Base-by-base conservation (phyloP, 108 stramenopile genomes). In the Phaeodactylum tricornutum region DNA sequence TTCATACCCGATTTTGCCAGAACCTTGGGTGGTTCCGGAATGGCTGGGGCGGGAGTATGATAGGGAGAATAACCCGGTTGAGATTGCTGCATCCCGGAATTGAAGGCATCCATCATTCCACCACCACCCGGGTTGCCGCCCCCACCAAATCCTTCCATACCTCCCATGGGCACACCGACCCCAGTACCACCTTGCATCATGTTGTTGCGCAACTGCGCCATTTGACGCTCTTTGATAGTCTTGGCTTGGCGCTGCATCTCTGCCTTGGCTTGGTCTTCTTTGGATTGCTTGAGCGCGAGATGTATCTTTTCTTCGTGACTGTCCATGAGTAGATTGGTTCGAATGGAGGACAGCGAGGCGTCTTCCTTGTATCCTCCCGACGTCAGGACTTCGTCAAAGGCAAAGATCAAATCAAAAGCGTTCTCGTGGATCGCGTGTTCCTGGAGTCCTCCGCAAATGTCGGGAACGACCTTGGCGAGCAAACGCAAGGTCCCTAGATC, bases 361-460 rank as follows among this genome's bases (percentile, higher is more conserved):
- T 81, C 89, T 64, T 99, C 99, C 65, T 90, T 91, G 74, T 97
- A 94, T 20, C 98, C 98, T 33, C 96, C 96, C 7, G 87, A 71
- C 15, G 94, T 95, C 27, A 99, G 70, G 37, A 95, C 98, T 75
- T 99, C 98, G 69, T 99, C 98, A 58, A 99, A 96, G 25, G 98
- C 97, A 59, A 98, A 99, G 66, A 99, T 90, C 28, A 99, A 65
- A 53, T 98, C 97, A 65, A 99, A 98, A 12, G 87, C 87, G 36
- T 88, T 65, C 35, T 92, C 92, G 30, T 69, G 73, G 42, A 99
- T 83, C 37, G 72, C 61, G 28, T 93, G 91, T 68, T 98, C 97
- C 38, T 93, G 73, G 11, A 93, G 36, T 8, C 92, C 91, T 1
- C 91, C 94, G 7, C 92, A 83, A 20, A 97, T 89, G 43, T 98